These are phyloP conservation scores for Hygrophorus russula DNA, from an alignment of 768 basidiomycete species.

Conservation along the genomic window DNA sequence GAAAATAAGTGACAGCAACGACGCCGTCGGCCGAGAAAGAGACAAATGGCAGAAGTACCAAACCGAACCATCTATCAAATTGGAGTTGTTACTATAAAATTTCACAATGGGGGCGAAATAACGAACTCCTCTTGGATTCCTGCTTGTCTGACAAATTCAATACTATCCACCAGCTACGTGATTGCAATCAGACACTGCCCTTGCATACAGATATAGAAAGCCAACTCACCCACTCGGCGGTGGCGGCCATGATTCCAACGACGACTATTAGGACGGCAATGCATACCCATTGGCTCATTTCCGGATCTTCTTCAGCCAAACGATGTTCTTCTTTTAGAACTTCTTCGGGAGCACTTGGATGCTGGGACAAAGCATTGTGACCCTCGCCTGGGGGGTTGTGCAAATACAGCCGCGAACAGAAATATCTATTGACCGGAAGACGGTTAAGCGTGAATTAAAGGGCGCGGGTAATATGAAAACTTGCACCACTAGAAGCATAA, in stretches of 20 bases:
- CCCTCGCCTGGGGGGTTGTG: slow-evolving; percentile 56
- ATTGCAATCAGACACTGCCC: neutral
- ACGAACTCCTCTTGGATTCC: slow-evolving; percentile 44
- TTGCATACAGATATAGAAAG: neutral
- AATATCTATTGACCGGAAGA: slow-evolving; percentile 31
- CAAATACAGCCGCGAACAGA: slow-evolving; percentile 56
- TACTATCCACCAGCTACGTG: slow-evolving; percentile 48
- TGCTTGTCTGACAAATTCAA: slow-evolving; percentile 38
- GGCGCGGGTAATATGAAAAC: slow-evolving; percentile 10
- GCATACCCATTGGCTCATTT: slow-evolving; percentile 55
- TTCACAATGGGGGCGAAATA: neutral
- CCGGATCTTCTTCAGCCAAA: slow-evolving; percentile 31
- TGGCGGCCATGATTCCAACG: slow-evolving; percentile 53
- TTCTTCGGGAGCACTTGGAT: slow-evolving; percentile 33
- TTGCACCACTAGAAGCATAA: slow-evolving; percentile 52
- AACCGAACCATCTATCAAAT: slow-evolving; percentile 54
- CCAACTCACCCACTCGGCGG: slow-evolving; percentile 55
- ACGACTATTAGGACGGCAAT: slow-evolving; percentile 38
- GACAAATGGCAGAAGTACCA: slow-evolving; percentile 60
- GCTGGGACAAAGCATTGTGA: slow-evolving; percentile 29
- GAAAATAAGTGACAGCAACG: slow-evolving; percentile 47
- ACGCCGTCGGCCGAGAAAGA: slow-evolving; percentile 66
- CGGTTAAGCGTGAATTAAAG: neutral
- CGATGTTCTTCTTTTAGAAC: slow-evolving; percentile 28
- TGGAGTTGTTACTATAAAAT: slow-evolving; percentile 2